A percentile compares a stretch with the other conserved stretches of the same genome.
These are phyloP conservation scores for Cordyceps fumosorosea DNA, from an alignment of 2,329 filamentous ascomycete species.

Conservation along the genomic window DNA sequence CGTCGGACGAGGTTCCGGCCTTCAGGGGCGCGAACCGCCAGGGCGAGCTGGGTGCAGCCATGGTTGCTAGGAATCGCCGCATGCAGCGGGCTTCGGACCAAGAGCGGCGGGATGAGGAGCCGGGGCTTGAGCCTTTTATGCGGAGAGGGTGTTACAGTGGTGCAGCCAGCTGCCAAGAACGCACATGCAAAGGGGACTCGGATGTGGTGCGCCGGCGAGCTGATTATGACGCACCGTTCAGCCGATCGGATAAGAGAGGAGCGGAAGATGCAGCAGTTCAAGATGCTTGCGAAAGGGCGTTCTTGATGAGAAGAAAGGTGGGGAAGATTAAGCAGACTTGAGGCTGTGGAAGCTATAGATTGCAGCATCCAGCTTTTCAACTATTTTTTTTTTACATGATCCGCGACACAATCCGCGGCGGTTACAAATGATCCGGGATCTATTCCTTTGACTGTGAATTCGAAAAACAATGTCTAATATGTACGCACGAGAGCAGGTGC, in stretches of 20 bases:
- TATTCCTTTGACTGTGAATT: no score
- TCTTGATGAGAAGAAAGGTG: background rate
- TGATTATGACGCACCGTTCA: background rate
- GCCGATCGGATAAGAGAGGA: no score
- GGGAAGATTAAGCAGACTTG: background rate
- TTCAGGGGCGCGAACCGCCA: constrained; percentile 53
- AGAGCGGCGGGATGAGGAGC: background rate
- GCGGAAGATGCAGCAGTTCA: background rate
- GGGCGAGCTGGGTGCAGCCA: constrained; percentile 31
- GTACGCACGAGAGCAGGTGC: no score
- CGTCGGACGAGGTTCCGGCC: constrained; percentile 25
- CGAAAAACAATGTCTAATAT: no score
- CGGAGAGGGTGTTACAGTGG: background rate
- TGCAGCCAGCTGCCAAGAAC: background rate
- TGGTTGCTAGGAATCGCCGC: constrained; percentile 31
- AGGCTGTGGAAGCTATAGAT: background rate
- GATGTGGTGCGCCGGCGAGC: background rate
- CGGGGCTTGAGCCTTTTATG: constrained; percentile 5
- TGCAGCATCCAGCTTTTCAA: background rate
- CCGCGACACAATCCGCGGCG: no score
- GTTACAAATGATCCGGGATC: no score
- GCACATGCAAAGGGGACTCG: background rate
- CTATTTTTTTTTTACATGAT: no score
- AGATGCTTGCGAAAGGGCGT: background rate
- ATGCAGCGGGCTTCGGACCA: constrained; percentile 11